Conservation (phyloP, 352 stramenopile genomes). For the Pythium rhizo-oryzae region DNA sequence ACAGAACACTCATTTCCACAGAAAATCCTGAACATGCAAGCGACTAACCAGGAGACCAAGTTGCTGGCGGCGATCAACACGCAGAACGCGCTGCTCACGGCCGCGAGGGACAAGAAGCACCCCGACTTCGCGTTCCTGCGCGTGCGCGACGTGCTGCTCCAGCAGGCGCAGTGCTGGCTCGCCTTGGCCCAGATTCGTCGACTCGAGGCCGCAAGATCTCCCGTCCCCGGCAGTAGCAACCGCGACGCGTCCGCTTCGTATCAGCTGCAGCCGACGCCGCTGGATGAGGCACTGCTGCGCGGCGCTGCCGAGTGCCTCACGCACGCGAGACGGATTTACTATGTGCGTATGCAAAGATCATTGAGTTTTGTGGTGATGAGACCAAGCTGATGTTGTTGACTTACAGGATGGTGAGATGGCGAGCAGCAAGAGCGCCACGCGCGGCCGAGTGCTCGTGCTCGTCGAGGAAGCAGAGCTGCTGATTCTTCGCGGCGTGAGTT, state of each 20-base stretch:
- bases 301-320: neutral
- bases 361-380: neutral
- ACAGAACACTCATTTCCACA: neutral
- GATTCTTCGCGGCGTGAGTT: conserved; percentile 32
- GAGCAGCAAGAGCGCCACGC: conserved; percentile 32
- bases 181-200: conserved; percentile 16
- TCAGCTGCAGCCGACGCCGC: neutral
- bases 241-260: neutral
- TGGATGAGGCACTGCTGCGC: neutral
- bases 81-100: conserved; percentile 28
- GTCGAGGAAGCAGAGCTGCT: conserved; percentile 51
- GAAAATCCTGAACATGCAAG: neutral
- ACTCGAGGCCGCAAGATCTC: neutral
- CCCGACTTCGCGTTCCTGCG: conserved; percentile 54
- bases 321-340: conserved; percentile 14
- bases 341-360: neutral
- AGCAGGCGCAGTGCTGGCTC: conserved; percentile 26
- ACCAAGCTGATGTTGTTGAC: neutral
- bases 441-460: conserved; percentile 51
- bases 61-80: conserved; percentile 18
- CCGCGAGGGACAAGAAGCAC: conserved; percentile 33
- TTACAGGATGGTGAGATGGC: conserved; percentile 27
- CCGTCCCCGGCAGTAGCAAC: neutral
- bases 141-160: conserved; percentile 38
- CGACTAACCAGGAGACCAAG: conserved; percentile 6